Base-by-base conservation (phyloP, 768 basidiomycete genomes). In the Suillus lakei region DNA sequence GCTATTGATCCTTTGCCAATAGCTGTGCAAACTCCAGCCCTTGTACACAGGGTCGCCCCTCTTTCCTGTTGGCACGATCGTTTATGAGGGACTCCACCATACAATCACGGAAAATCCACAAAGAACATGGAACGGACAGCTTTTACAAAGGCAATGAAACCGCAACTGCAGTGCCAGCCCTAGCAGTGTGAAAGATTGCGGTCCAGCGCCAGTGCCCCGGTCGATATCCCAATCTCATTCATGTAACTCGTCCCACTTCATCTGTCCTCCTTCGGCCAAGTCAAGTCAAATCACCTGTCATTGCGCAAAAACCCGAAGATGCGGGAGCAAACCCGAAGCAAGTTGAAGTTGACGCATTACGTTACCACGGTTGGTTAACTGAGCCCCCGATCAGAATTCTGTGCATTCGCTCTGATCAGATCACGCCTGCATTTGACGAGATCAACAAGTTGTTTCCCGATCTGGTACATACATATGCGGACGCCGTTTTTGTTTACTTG, bases 331-430 rank as follows among this genome's bases (percentile, higher is more conserved):
- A n/a, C n/a, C n/a, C n/a, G n/a, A n/a, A n/a, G n/a, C 54, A 32
- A 56, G 28, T 30, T 56, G n/a, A 36, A 56, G 34, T 16, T n/a
- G 36, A 26, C 36, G 36, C 16, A 6, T 59, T 41, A 59, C 58
- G 58, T 59, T 39, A 59, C 36, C 36, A 39, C 23, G 36, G 7
- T 59, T 36, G 44, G 55, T 65, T 67, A 72, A 69, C n/a, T 23
- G 44, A 46, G n/a, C 23, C 59, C 71, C 75, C 75, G 76, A 76
- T 76, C 75, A 76, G 70, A 76, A 78, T 76, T 78, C 75, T 72
- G 65, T 64, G 30, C 65, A 34, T 64, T 26, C 55, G n/a, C 32
- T 63, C 65, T 58, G 75, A 74, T 77, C 73, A 64, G 73, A 76
- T 54, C 53, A 53, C 46, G 23, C 44, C 44, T 23, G 43, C 21